Base-by-base conservation (phyloP, 768 basidiomycete genomes). In the Candolleomyces aberdarensis region DNA sequence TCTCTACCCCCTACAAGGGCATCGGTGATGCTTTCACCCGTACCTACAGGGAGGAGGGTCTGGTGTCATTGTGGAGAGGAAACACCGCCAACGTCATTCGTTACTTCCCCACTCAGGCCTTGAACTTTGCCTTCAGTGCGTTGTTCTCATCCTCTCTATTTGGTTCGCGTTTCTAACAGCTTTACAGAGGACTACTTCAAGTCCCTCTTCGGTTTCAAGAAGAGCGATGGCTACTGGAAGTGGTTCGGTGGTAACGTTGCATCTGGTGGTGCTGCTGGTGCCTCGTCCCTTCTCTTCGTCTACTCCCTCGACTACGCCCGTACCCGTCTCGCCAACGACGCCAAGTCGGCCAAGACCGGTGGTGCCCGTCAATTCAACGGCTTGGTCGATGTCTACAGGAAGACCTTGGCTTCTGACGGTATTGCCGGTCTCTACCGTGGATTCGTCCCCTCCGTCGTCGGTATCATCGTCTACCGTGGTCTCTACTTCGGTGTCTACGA, bases 51-150 rank as follows among this genome's bases (percentile, higher is more conserved):
- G 96, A 98, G 15, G 97, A 99, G 84, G 97, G 97, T 76, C 80
- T 97, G 57, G 83, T 94, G 64, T 91, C 97, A 20, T 83, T 99
- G 72, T 98, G 97, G 97, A 83, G 97, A 81, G 97, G 97, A 78
- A 99, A 99, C 88, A 98, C 96, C 61, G 96, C 97, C 86, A 99
- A 99, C 81, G 97, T 99, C 80, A 97, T 99, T 82, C 96, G 97
- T 76, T 99, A 99, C 91, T 99, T 99, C 94, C 97, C 97, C 56
- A 99, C 97, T 60, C 96, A 99, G 78, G 97, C 97, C 44, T 80
- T 98, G 70, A 99, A 99, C 92, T 98, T 99, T 72, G 96, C 96
- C 75, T 98, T 98, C 91, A 98, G 92, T 97, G 69, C 69, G 94
- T 86, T 67, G 53, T 51, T 60, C 54, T 52, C 41, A 13, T 19